Evolutionary conservation across 495 filamentous ascomycete genomes (phyloP), one percentile per base, ranked within the genome.

Genomic region (Achaetomiella virescens): DNA sequence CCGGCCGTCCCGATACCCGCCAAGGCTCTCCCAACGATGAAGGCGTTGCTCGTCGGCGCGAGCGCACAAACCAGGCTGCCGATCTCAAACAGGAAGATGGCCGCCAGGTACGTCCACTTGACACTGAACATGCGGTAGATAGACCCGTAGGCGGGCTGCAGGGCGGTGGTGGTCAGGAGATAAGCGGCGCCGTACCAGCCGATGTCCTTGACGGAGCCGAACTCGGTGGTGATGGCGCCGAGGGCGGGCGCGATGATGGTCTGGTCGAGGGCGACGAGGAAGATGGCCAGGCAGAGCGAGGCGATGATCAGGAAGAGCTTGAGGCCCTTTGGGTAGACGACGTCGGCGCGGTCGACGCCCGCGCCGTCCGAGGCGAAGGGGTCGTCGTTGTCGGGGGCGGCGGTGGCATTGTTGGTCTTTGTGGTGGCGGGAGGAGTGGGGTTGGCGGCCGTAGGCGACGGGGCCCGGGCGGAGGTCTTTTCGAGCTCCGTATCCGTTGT

Each of bases 251-350:
- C 71, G 54, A 85, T 80, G 63, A 85, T 83, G 48, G 81, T 83
- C 63, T 81, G 76, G 62, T 84, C 84, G 42, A 87, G 75, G 8
- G 84, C 84, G 25, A 82, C 79, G 47, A 85, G 75, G 72, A 87
- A 85, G 36, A 82, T 70, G 37, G 73, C 62, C 8, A 79, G 61
- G 61, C 75, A 80, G 22, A 81, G 72, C 15, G 78, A 77, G 21
- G 69, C 52, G 54, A 80, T 75, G 48, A 81, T 72, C 20, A 79
- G 68, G 35, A 63, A 48, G 7, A 81, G 70, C 49, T 68, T 75
- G 44, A 69, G 37, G 25, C 77, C 78, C 20, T 67, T 63, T 6
- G 79, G 79, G 62, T 80, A 80, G 41, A 61, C 52, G 33, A 59
- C 55, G 45, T 60, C 54, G 18, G 66, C 58, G 11, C 62, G 60